phyloP scores from a whole-genome alignment of 176 grass and related monocot species.

The Alopecurus myosuroides region DNA sequence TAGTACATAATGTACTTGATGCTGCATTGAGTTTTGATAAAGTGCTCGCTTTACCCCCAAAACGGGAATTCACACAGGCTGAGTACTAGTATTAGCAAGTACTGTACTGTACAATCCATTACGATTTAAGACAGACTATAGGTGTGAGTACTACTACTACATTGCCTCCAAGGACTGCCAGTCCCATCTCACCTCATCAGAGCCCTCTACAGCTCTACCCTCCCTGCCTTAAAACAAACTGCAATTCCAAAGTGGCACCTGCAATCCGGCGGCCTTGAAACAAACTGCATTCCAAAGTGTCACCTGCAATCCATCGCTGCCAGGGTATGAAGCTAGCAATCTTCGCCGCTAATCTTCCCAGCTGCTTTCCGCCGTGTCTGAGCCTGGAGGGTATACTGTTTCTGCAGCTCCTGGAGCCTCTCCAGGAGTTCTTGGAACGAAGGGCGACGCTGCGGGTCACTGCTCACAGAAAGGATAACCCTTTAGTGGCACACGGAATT shows the following conservation, averaged over 20 bases:
- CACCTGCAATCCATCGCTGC: neutral
- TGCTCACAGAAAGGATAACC: conserved; percentile 18
- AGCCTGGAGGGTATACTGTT: conserved; percentile 42
- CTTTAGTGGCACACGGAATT: neutral
- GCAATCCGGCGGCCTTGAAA: no score
- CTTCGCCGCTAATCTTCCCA: conserved; percentile 30
- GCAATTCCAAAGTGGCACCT: no score
- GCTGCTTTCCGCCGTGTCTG: conserved; percentile 34
- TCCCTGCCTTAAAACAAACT: neutral
- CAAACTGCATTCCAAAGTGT: neutral
- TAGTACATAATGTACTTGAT: no score
- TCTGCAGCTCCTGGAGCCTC: conserved; percentile 57
- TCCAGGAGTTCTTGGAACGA: conserved; percentile 66
- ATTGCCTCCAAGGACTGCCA: neutral
- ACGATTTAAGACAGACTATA: no score
- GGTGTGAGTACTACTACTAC: no score
- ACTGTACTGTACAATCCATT: no score
- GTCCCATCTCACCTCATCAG: neutral
- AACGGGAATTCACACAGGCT: no score
- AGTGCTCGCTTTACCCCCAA: no score
- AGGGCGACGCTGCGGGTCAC: conserved; percentile 62
- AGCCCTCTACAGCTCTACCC: neutral
- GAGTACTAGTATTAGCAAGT: no score
- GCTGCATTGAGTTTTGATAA: neutral
- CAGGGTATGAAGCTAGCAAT: conserved; percentile 16